These are phyloP conservation scores for Lepiota brunneoincarnata DNA, from an alignment of 768 basidiomycete genomes.

Conservation along the genomic window DNA sequence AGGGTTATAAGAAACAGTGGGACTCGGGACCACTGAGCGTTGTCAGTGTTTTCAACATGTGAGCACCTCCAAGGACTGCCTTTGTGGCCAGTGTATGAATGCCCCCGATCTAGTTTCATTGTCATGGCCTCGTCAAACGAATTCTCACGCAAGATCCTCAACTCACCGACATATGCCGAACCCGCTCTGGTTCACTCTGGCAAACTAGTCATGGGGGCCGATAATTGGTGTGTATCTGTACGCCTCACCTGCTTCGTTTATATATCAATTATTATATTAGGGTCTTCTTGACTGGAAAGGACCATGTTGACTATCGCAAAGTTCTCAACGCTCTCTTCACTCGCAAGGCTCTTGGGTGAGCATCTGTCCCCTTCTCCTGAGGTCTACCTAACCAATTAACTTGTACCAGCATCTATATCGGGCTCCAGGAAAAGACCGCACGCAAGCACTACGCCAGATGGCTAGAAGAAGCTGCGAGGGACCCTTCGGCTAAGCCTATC, in stretches of 20 bases:
- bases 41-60: slow-evolving; percentile 98
- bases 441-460: slow-evolving; percentile 74
- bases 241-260: background rate
- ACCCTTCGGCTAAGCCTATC: slow-evolving; percentile 53
- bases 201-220: slow-evolving; percentile 77
- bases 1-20: slow-evolving; percentile 92
- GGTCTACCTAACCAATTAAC: background rate
- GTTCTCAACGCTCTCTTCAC: slow-evolving; percentile 92
- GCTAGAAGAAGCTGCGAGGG: slow-evolving; percentile 55
- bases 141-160: slow-evolving; percentile 91
- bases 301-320: slow-evolving; percentile 90
- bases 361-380: slow-evolving; percentile 15
- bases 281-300: slow-evolving; percentile 97
- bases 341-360: slow-evolving; percentile 85
- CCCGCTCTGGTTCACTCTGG: slow-evolving; percentile 93
- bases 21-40: slow-evolving; percentile 83
- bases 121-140: slow-evolving; percentile 97
- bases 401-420: slow-evolving; percentile 67
- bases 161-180: slow-evolving; percentile 89
- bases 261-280: slow-evolving; percentile 33
- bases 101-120: slow-evolving; percentile 69
- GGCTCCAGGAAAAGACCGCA: slow-evolving; percentile 79
- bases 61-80: slow-evolving; percentile 23
- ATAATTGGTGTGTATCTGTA: slow-evolving; percentile 73
- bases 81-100: slow-evolving; percentile 5